phyloP scores from a whole-genome alignment of 2,329 filamentous ascomycete species.

The Xylariomycetidae sp. region DNA sequence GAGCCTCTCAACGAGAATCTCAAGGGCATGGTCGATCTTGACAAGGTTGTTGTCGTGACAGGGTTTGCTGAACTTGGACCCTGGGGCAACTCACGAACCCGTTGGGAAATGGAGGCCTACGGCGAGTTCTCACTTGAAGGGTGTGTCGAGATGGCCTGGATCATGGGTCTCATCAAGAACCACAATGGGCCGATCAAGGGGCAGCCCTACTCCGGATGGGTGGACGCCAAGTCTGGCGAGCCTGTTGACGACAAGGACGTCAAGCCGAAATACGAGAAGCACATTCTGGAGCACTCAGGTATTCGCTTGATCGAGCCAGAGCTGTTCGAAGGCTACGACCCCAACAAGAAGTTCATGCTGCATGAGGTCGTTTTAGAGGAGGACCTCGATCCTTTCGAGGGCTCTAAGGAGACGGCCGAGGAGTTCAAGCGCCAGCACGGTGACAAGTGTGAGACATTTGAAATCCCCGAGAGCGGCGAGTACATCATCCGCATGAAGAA shows the following conservation, averaged over 20 bases:
- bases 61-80: slow-evolving; percentile 94
- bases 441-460: slow-evolving; percentile 96
- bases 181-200: slow-evolving; percentile 96
- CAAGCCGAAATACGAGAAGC: slow-evolving; percentile 95
- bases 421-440: slow-evolving; percentile 97
- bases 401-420: slow-evolving; percentile 93
- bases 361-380: slow-evolving; percentile 97
- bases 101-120: slow-evolving; percentile 98
- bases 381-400: slow-evolving; percentile 93
- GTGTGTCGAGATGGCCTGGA: slow-evolving; percentile 99
- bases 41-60: slow-evolving; percentile 95
- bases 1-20: slow-evolving; percentile 82
- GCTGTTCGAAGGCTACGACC: slow-evolving; percentile 93
- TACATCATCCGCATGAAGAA: slow-evolving; percentile 93
- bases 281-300: slow-evolving; percentile 91
- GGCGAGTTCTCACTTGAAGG: slow-evolving; percentile 96
- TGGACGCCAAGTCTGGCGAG: slow-evolving; percentile 88
- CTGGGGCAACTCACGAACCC: slow-evolving; percentile 96
- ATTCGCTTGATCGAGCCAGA: slow-evolving; percentile 98
- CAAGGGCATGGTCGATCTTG: slow-evolving; percentile 97
- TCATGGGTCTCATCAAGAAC: slow-evolving; percentile 99
- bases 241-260: slow-evolving; percentile 98
- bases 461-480: slow-evolving; percentile 88
- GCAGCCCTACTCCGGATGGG: slow-evolving; percentile 93
- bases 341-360: slow-evolving; percentile 95